Evolutionary conservation across 257 asterid genomes (phyloP).

Genomic region (Solanum virginianum): DNA sequence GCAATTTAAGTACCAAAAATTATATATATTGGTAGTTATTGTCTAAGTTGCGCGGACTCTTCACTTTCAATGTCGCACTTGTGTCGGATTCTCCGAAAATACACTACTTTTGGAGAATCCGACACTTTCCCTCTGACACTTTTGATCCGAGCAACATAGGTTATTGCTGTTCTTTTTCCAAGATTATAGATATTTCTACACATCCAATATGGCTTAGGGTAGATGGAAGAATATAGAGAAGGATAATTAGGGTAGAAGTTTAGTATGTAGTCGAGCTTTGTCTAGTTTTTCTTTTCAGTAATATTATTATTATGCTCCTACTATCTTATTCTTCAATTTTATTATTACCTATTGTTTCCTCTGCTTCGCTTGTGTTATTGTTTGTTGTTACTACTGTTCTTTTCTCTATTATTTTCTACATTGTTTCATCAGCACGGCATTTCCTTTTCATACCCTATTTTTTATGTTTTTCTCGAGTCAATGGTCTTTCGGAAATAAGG

Average conservation of each 20-base stretch:
- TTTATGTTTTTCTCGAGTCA: not conserved
- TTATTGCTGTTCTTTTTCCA: not conserved
- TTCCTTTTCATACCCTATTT: not conserved
- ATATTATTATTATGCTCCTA: not conserved
- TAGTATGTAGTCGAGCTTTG: not conserved
- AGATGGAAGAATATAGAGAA: not conserved
- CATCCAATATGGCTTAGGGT: not conserved
- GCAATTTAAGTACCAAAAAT: not conserved
- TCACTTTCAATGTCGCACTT: too few relatives aligned
- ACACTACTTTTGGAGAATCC: too few relatives aligned
- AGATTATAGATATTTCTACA: not conserved
- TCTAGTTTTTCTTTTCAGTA: not conserved
- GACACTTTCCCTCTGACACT: too few relatives aligned
- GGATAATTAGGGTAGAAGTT: not conserved
- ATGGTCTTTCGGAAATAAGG: not conserved
- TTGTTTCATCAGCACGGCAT: not conserved
- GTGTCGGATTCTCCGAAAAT: too few relatives aligned
- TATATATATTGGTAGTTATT: not conserved
- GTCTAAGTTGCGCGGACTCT: too few relatives aligned
- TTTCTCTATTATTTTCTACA: not conserved
- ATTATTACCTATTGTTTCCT: not conserved
- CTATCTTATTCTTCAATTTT: not conserved
- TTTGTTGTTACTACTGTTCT: not conserved
- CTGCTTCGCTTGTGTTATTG: not conserved
- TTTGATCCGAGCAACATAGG: too few relatives aligned